phyloP scores from a whole-genome alignment of 495 filamentous ascomycete species.

The Venustampulla echinocandica region DNA sequence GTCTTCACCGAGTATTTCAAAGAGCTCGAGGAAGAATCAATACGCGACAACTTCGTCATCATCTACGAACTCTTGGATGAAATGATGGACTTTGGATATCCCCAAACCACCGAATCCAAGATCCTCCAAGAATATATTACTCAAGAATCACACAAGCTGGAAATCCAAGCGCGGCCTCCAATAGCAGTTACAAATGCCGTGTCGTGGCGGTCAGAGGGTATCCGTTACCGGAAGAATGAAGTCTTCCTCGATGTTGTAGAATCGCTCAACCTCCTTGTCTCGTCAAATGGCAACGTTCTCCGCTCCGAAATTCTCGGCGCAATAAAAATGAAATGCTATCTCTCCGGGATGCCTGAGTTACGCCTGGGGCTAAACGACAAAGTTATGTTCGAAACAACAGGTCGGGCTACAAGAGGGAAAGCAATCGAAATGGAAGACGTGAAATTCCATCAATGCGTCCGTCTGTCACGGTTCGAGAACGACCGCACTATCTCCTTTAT shows the following conservation, averaged over 20 bases:
- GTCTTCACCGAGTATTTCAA: conserved; percentile 99
- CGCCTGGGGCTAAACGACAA: conserved; percentile 96
- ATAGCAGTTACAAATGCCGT: conserved; percentile 99
- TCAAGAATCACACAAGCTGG: conserved; percentile 97
- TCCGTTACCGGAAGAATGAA: conserved; percentile 98
- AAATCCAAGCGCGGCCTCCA: conserved; percentile 96
- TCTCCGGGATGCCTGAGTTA: conserved; percentile 97
- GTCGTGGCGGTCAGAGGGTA: conserved; percentile 95
- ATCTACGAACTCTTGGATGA: conserved; percentile 99
- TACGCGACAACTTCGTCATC: conserved; percentile 98
- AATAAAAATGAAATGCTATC: conserved; percentile 99
- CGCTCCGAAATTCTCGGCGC: conserved; percentile 96
- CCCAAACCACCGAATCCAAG: conserved; percentile 97
- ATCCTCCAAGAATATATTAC: conserved; percentile 99
- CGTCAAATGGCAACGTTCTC: conserved; percentile 88
- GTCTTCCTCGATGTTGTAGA: conserved; percentile 98
- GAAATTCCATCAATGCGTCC: conserved; percentile 98
- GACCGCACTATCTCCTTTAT: conserved; percentile 99
- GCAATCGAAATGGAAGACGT: conserved; percentile 99
- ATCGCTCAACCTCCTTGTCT: conserved; percentile 92
- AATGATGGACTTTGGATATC: conserved; percentile 99
- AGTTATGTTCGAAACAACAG: conserved; percentile 99
- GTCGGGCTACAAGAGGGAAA: conserved; percentile 88
- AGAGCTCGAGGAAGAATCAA: conserved; percentile 96
- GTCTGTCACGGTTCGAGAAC: conserved; percentile 93